phyloP scores from a whole-genome alignment of 345 rosid genomes.

The Sisymbrium irio region DNA sequence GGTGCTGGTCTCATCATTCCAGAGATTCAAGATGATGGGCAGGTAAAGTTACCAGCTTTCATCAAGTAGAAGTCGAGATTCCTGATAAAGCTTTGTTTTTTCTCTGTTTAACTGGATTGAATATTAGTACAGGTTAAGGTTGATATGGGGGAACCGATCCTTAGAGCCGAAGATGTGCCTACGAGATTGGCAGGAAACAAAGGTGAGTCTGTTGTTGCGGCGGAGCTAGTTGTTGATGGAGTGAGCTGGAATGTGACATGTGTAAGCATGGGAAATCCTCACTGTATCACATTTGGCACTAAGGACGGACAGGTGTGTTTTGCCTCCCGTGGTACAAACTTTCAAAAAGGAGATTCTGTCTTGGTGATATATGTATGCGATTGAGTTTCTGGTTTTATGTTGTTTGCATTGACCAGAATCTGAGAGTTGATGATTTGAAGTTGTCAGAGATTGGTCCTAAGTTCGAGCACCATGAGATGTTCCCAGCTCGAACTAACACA shows the following conservation, averaged over 20 bases:
- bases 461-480: conserved; percentile 81
- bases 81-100: background rate
- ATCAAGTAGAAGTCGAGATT: background rate
- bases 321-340: background rate
- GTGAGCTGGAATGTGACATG: conserved; percentile 87
- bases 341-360: background rate
- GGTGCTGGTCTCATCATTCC: conserved; percentile 89
- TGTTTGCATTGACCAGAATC: conserved; percentile 41
- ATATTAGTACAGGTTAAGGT: conserved; percentile 65
- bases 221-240: conserved; percentile 72
- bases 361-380: background rate
- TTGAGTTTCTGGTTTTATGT: background rate
- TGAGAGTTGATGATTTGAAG: conserved; percentile 77
- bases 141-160: conserved; percentile 92
- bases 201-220: conserved; percentile 41
- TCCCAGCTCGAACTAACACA: conserved; percentile 93
- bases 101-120: background rate
- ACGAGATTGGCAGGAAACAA: conserved; percentile 62
- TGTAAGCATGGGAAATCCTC: conserved; percentile 99
- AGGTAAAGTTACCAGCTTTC: conserved; percentile 30
- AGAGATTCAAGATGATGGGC: conserved; percentile 65
- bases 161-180: conserved; percentile 78
- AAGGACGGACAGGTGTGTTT: conserved; percentile 35
- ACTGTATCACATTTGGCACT: conserved; percentile 77
- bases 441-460: conserved; percentile 84